Conservation (phyloP, 140 eudicot species). For the Flaveria floridana region DNA sequence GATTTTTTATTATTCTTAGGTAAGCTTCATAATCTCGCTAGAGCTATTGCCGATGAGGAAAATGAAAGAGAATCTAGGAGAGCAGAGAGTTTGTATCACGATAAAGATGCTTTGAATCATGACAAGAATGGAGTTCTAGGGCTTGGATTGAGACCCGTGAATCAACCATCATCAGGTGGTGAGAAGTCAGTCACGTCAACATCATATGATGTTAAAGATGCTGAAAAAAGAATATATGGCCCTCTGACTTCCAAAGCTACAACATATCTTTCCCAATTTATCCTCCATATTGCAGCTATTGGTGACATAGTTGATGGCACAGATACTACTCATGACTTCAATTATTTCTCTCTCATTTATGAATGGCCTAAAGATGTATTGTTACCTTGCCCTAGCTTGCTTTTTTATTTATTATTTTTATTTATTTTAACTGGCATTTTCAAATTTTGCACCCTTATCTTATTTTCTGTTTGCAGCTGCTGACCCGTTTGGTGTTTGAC, state of each 20-base stretch:
- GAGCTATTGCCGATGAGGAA: conserved; percentile 99
- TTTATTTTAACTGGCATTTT: not conserved
- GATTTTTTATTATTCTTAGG: conserved; percentile 46
- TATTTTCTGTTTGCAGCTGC: conserved; percentile 46
- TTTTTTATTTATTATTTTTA: not conserved
- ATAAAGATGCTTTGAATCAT: conserved; percentile 41
- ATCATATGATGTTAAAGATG: conserved; percentile 69
- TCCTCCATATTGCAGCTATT: conserved; percentile 95
- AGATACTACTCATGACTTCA: conserved; percentile 98
- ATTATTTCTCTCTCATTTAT: conserved; percentile 87
- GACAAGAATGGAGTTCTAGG: conserved; percentile 72
- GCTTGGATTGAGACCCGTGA: conserved; percentile 70
- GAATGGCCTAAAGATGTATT: conserved; percentile 99
- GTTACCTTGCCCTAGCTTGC: conserved; percentile 8
- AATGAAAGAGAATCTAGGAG: conserved; percentile 48
- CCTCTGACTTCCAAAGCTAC: conserved; percentile 67
- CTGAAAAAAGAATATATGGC: conserved; percentile 75
- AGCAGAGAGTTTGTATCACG: conserved; percentile 50
- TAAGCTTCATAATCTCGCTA: conserved; percentile 96
- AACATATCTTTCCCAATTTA: conserved; percentile 86
- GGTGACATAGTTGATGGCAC: conserved; percentile 99
- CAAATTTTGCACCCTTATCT: conserved; percentile 13
- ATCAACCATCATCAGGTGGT: conserved; percentile 45
- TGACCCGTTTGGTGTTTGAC: conserved; percentile 94
- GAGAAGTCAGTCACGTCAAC: conserved; percentile 47